A percentile compares a stretch with the other conserved stretches of the same genome.
These are phyloP conservation scores for Aspergillus ochraceus DNA, from an alignment of 2,329 filamentous ascomycete species.

Conservation along the genomic window DNA sequence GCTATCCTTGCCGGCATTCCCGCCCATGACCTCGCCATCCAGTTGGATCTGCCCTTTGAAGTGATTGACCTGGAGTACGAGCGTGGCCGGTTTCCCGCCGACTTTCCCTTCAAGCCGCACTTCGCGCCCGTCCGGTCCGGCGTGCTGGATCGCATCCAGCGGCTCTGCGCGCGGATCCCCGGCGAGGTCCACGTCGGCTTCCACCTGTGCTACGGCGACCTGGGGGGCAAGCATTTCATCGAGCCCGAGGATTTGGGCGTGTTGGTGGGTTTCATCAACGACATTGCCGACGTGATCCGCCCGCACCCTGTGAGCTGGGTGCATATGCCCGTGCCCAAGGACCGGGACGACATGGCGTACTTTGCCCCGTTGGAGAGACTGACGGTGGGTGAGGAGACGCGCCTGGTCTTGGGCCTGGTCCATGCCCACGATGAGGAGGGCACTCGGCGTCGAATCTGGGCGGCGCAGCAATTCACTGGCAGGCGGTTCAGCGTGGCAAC, in stretches of 20 bases:
- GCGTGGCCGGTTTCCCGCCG: conserved; percentile 14
- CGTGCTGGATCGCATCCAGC: conserved; percentile 1
- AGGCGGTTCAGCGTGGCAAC: conserved; percentile 41
- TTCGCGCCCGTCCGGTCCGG: conserved; percentile 23
- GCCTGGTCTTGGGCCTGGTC: conserved; percentile 43
- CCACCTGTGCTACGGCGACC: conserved; percentile 52
- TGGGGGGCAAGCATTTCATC: conserved; percentile 46
- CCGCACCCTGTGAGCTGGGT: conserved; percentile 28
- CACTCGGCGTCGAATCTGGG: conserved; percentile 38
- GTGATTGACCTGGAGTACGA: conserved; percentile 27
- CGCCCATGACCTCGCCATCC: conserved; percentile 30
- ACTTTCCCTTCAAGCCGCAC: conserved; percentile 26
- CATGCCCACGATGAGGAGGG: conserved; percentile 42
- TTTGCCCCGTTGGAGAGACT: conserved; percentile 40
- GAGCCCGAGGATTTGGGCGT: conserved; percentile 40
- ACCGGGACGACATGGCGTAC: conserved; percentile 38
- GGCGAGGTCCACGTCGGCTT: conserved; percentile 43
- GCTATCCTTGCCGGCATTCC: conserved; percentile 30
- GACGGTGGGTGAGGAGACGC: conserved; percentile 12
- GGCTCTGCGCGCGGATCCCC: conserved; percentile 1
- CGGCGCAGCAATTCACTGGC: conserved; percentile 31
- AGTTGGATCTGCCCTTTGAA: conserved; percentile 31
- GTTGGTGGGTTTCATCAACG: conserved; percentile 41
- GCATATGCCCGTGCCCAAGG: conserved; percentile 48
- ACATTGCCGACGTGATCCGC: conserved; percentile 4